phyloP scores from a whole-genome alignment of 1,139 yeast genomes.

The Arxiozyma heterogenica region DNA sequence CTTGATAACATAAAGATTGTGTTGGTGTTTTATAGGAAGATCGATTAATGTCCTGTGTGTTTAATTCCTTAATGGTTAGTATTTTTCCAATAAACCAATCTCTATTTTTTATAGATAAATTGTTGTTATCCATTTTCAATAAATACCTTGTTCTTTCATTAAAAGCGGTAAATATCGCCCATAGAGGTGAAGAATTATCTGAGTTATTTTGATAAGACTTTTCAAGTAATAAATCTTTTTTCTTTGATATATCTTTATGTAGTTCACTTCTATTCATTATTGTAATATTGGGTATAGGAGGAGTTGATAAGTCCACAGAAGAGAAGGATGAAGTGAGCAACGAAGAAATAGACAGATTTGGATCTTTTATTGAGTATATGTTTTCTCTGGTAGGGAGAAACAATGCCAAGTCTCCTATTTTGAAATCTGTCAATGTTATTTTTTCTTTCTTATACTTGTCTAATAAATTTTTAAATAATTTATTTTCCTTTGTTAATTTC shows the following conservation, averaged over 20 bases:
- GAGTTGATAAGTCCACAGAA: conserved; percentile 30
- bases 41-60: background rate
- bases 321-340: conserved; percentile 26
- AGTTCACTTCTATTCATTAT: background rate
- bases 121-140: conserved; percentile 14
- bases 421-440: conserved; percentile 58
- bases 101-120: conserved; percentile 10
- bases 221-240: background rate
- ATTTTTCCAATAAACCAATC: conserved; percentile 31
- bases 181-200: conserved; percentile 12
- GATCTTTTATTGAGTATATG: background rate
- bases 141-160: conserved; percentile 25
- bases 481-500: conserved; percentile 69
- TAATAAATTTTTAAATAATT: conserved; percentile 39
- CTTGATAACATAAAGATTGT: conserved; percentile 25
- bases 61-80: conserved; percentile 16
- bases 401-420: conserved; percentile 63
- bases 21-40: conserved; percentile 24
- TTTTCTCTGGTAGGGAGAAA: conserved; percentile 62
- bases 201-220: background rate
- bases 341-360: conserved; percentile 15
- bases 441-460: conserved; percentile 39
- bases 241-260: background rate
- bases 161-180: conserved; percentile 32
- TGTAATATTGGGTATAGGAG: conserved; percentile 20